A percentile compares a stretch with the other conserved stretches of the same genome.
These are phyloP conservation scores for Berkeleyomyces basicola DNA, from an alignment of 2,329 filamentous ascomycete genomes.

Conservation along the genomic window DNA sequence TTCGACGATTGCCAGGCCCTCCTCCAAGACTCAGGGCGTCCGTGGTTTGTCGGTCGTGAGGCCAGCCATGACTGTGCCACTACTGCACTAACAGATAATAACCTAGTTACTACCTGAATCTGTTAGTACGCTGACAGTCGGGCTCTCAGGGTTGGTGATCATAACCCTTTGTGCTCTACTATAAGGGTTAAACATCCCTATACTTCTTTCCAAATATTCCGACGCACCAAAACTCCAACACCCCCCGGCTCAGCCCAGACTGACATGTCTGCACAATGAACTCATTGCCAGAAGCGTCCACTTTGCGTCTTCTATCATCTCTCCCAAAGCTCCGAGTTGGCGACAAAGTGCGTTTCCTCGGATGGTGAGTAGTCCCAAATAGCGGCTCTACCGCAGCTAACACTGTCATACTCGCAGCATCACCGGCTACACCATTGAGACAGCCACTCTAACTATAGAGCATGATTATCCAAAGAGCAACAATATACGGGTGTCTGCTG, in stretches of 20 bases:
- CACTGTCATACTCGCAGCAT: conserved; percentile 4
- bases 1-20: background rate
- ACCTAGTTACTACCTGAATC: no score
- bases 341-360: conserved; percentile 81
- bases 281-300: conserved; percentile 45
- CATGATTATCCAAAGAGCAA: conserved; percentile 42
- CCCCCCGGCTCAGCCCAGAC: background rate
- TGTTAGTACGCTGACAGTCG: background rate
- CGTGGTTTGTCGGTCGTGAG: conserved; percentile 16
- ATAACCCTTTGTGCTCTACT: background rate
- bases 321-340: conserved; percentile 35
- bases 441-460: conserved; percentile 48
- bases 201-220: background rate
- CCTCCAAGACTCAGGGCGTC: background rate
- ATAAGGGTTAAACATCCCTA: no score
- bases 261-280: conserved; percentile 23
- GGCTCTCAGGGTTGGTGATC: background rate
- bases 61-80: background rate
- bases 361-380: conserved; percentile 49
- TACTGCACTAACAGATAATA: background rate
- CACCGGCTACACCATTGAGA: conserved; percentile 36
- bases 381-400: conserved; percentile 16
- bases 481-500: conserved; percentile 40
- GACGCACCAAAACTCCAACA: background rate
- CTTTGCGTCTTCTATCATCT: conserved; percentile 46